Base-by-base conservation (phyloP, 2,329 filamentous ascomycete genomes). In the Aspergillus neoniger region DNA sequence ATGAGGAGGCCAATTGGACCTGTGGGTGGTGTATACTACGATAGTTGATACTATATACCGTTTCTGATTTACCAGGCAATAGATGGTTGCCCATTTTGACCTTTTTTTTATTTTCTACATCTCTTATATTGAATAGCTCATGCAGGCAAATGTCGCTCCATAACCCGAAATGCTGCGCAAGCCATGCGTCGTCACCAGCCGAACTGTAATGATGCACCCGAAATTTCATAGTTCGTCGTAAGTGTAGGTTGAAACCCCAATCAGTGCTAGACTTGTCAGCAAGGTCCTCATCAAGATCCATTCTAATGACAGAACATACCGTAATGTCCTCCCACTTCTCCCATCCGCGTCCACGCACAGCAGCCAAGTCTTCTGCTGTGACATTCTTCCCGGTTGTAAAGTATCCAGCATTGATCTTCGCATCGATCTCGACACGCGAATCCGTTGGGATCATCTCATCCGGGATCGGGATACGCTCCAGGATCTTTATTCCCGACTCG, bases 351-450 rank as follows among this genome's bases (percentile, higher is more conserved):
- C 94, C 94, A 75, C 95, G 89, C 28, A 98, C 92, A 57, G 91
- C 88, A 67, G 88, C 83, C 64, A 98, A 83, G 76, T 97, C 93
- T 59, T 94, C 90, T 73, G 89, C 87, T 1, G 91, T 95, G 86
- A 96, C 92, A 69, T 91, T 86, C 78, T 95, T 92, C 54, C 93
- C 94, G 12, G 89, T 92, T 6, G 94, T 97, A 75, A 97, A 88
- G 72, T 88, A 88, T 21, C 87, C 95, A 62, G 94, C 92, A 69
- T 94, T 95, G 74, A 98, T 97, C 82, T 98, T 98, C 61, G 95
- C 95, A 77, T 98, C 95, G 72, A 98, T 99, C 77, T 99, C 95
- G n/a, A 98, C 95, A 67, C 94, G 85, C 56, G 92, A 96, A 78
- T 98, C 95, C 64, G 89, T 91, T 12, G 95, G 95, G 69, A 98